Evolutionary conservation across 2,329 filamentous ascomycete species (phyloP), one percentile per base, ranked within the genome.

Genomic region (Didymella exigua): DNA sequence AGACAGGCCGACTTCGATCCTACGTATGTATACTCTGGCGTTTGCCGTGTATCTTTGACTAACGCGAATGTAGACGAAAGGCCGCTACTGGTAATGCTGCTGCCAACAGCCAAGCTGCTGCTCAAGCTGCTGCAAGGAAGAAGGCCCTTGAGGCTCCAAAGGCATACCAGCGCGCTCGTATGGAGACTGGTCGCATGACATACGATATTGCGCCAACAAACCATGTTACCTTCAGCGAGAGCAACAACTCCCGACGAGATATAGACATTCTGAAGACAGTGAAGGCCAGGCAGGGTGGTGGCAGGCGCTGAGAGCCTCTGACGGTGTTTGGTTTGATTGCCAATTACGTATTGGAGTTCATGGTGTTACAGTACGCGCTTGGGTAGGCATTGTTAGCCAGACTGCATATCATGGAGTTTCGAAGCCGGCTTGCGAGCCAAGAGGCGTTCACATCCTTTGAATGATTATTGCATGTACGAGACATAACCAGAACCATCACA

Each of bases 131-230:
- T 18, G 59, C 59, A 26, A 81, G 62, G 76, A 83, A 61, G 78
- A 81, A 62, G 76, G 78, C 66, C 33, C 77, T 85, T 57, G 81
- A 82, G 56, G 79, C 78, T 40, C 82, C 82, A 18, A 78, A 77
- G 45, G 73, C 79, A 30, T 79, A 78, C 60, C 86, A 86, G 63
- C 80, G 86, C 65, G 85, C 85, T 27, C 79, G 84, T 54, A 79
- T 84, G 59, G 81, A 87, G 60, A 79, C 79, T 41, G 82, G 81
- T n/a, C 78, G 84, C 30, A 82, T 82, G 43, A 86, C 81, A 19
- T 88, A 88, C 69, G 85, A 80, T 5, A 81, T 88, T 61, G 85
- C 84, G 42, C 86, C 86, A n/a, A 82, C 81, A 68, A 84, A 80
- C 69, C 84, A 81, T 38, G 71, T 78, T 26, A 57, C 66, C 1